These are phyloP conservation scores for Tremella yokohamensis DNA, from an alignment of 768 basidiomycete species.

Conservation along the genomic window DNA sequence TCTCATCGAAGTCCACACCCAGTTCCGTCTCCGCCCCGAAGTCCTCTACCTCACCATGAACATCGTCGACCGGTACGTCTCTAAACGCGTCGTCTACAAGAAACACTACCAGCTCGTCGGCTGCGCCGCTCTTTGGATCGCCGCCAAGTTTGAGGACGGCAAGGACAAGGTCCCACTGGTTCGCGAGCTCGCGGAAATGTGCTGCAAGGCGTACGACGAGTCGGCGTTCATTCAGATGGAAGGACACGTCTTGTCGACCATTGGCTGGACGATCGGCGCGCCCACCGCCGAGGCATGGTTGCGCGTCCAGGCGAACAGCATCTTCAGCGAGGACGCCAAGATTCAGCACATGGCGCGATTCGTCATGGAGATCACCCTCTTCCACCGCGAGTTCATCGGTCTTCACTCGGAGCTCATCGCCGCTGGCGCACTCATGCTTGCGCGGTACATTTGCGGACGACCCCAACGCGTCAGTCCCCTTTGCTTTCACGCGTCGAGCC, in stretches of 20 bases:
- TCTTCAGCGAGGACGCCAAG: constrained; percentile 72
- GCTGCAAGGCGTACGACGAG: constrained; percentile 94
- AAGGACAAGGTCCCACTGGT: constrained; percentile 97
- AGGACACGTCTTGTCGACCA: constrained; percentile 89
- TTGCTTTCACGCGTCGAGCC: background rate
- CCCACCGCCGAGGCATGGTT: constrained; percentile 99
- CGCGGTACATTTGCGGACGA: constrained; percentile 81
- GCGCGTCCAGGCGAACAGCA: constrained; percentile 55
- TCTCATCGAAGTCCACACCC: constrained; percentile 96
- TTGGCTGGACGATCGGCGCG: constrained; percentile 93
- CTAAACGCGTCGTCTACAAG: constrained; percentile 95
- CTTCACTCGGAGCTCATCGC: constrained; percentile 83
- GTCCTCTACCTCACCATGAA: constrained; percentile 97
- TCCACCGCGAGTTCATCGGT: constrained; percentile 91
- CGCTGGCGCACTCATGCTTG: constrained; percentile 79
- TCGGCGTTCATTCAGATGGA: constrained; percentile 99
- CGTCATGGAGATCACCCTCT: constrained; percentile 98
- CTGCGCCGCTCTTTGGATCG: constrained; percentile 97
- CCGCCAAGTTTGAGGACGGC: constrained; percentile 97
- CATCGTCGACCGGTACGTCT: constrained; percentile 98
- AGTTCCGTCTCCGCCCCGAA: constrained; percentile 94
- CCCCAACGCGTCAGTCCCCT: constrained; percentile 60
- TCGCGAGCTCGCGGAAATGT: constrained; percentile 88
- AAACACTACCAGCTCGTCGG: constrained; percentile 99
- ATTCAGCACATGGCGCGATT: constrained; percentile 95